These are phyloP conservation scores for Iberis pinnata DNA, from an alignment of 345 rosid species.

Conservation along the genomic window DNA sequence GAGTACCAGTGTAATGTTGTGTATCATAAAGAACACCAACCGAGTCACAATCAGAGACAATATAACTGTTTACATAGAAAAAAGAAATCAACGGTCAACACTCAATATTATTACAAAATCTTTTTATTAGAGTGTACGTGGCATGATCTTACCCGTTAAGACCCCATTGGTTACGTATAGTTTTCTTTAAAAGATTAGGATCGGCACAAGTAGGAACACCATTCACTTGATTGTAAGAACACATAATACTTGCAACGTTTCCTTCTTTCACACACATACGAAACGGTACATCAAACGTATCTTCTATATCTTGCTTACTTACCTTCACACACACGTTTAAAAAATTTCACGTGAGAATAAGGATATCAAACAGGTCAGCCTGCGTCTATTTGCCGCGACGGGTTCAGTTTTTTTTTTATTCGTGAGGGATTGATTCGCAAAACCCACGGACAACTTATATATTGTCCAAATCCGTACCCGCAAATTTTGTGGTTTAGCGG, in stretches of 20 bases:
- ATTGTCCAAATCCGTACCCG: no score
- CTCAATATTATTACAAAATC: not conserved
- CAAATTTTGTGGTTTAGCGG: no score
- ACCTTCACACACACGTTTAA: slow-evolving; percentile 39
- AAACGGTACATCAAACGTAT: slow-evolving; percentile 73
- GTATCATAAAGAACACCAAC: slow-evolving; percentile 59
- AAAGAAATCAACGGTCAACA: not conserved
- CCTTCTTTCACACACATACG: slow-evolving; percentile 75
- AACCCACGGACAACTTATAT: no score
- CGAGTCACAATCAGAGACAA: slow-evolving; percentile 87
- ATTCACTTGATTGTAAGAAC: slow-evolving; percentile 85
- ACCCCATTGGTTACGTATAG: slow-evolving; percentile 60
- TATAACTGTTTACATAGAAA: slow-evolving; percentile 39
- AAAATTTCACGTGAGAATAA: slow-evolving; percentile 16
- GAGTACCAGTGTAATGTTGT: slow-evolving; percentile 62
- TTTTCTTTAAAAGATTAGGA: slow-evolving; percentile 49
- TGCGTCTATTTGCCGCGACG: no score
- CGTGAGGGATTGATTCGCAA: no score
- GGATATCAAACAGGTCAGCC: no score
- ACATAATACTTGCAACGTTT: slow-evolving; percentile 79
- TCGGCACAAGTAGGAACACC: slow-evolving; percentile 85
- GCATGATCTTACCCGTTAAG: slow-evolving; percentile 58
- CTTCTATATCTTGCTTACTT: slow-evolving; percentile 72
- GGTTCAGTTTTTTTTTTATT: no score
- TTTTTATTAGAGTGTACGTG: not conserved